Percentiles rank a stretch among this genome's conserved stretches.
Evolutionary conservation across 305 asterid species (phyloP).

Genomic region (Fraxinus sp.): DNA sequence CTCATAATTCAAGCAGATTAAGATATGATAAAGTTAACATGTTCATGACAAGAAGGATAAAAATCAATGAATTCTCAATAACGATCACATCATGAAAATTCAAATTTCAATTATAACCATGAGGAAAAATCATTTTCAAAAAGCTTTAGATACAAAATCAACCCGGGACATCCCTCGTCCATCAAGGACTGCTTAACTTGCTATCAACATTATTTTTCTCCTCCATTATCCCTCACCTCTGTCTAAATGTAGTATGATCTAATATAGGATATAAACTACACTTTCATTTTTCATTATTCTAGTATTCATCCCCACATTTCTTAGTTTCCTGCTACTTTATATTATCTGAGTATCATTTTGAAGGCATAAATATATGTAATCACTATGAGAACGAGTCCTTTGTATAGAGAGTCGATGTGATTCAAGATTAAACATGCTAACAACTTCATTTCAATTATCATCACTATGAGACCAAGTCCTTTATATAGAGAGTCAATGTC

Average conservation of each 20-base stretch:
- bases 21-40: background rate
- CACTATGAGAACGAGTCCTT: conserved; percentile 1
- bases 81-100: background rate
- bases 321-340: background rate
- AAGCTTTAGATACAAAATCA: background rate
- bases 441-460: background rate
- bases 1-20: background rate
- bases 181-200: background rate
- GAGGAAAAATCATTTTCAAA: background rate
- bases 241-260: background rate
- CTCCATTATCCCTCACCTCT: background rate
- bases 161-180: background rate
- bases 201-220: background rate
- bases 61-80: background rate
- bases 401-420: background rate
- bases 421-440: background rate
- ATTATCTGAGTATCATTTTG: background rate
- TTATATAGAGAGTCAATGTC: background rate
- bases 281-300: background rate
- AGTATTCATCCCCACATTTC: background rate
- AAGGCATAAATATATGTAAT: background rate
- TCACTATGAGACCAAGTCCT: background rate
- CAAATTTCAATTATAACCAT: background rate
- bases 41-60: background rate
- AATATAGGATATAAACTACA: background rate